Evolutionary conservation across 2,329 filamentous ascomycete genomes (phyloP).

Genomic region (Exutisphaerella laricina): DNA sequence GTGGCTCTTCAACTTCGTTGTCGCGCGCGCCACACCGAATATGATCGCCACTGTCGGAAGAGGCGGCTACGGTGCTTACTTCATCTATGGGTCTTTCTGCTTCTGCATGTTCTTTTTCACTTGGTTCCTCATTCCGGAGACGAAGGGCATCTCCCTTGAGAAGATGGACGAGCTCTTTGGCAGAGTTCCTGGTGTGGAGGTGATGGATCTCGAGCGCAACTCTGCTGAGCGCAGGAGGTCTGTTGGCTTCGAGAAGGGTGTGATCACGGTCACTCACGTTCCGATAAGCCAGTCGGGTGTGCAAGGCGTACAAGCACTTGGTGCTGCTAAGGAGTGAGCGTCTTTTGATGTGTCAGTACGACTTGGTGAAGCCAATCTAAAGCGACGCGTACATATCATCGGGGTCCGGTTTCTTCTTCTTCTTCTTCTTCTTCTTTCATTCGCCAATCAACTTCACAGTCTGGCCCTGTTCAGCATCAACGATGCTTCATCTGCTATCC

Average conservation of each 20-base stretch:
- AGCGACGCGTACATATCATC: too few species aligned
- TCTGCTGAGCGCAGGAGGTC: background rate
- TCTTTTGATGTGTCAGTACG: too few species aligned
- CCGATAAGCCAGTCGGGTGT: background rate
- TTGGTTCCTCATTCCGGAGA: conserved; percentile 54
- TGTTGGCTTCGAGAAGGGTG: background rate
- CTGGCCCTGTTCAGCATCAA: too few species aligned
- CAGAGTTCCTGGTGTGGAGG: conserved; percentile 34
- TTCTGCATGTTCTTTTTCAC: conserved; percentile 61
- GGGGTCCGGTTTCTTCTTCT: too few species aligned
- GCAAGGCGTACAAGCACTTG: too few species aligned
- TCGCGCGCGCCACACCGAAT: conserved; percentile 60
- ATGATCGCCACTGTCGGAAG: conserved; percentile 57
- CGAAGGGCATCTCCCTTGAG: conserved; percentile 49
- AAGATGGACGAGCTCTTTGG: conserved; percentile 31
- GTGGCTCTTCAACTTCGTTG: conserved; percentile 64
- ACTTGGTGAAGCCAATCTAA: too few species aligned
- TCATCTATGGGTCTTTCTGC: conserved; percentile 64
- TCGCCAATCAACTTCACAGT: too few species aligned
- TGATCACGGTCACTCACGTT: conserved; percentile 3
- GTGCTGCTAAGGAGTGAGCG: too few species aligned
- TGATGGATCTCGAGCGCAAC: conserved; percentile 1
- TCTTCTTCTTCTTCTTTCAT: too few species aligned
- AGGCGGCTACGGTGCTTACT: conserved; percentile 51
- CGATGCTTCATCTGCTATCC: too few species aligned